Percentiles rank a stretch among this genome's conserved stretches.
Evolutionary conservation across 192 early-diverging fungal genomes (phyloP).

Genomic region (Haplosporangium gracile): DNA sequence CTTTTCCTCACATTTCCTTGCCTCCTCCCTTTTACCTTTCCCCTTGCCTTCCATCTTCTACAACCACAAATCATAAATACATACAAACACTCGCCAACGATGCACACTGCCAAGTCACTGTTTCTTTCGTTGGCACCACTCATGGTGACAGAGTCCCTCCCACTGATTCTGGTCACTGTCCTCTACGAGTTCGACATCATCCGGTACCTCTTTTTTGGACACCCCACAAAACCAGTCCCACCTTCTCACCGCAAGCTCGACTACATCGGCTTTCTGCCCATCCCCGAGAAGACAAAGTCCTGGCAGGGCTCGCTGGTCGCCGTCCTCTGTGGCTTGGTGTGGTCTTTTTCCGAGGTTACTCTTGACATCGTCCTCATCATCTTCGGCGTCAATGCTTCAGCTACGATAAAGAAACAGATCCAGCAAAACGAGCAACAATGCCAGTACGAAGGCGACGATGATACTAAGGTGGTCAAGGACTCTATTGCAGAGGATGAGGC

Average conservation of each 20-base stretch:
- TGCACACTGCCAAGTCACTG: neutral
- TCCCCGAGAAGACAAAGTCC: constrained; percentile 1
- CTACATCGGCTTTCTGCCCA: constrained; percentile 13
- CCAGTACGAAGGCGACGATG: neutral
- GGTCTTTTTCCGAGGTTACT: constrained; percentile 32
- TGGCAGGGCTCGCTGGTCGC: constrained; percentile 13
- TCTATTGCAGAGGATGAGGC: neutral
- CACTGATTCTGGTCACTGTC: constrained; percentile 21
- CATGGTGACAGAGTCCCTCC: constrained; percentile 22
- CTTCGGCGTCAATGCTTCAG: neutral
- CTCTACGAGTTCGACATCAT: constrained; percentile 22
- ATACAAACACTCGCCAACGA: neutral
- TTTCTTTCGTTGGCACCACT: neutral
- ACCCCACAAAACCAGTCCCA: neutral
- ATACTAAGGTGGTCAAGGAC: neutral
- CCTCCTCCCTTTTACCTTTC: neutral
- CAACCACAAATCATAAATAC: neutral
- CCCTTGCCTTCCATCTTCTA: too few relatives aligned
- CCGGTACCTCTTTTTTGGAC: constrained; percentile 27
- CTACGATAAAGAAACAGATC: neutral
- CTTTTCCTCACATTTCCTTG: neutral
- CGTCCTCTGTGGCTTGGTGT: constrained; percentile 18
- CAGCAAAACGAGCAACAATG: neutral
- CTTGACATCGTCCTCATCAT: constrained; percentile 23
- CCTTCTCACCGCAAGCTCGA: constrained; percentile 15